Evolutionary conservation across 208 protist genomes (phyloP).

Genomic region (Leishmania amazonensis): DNA sequence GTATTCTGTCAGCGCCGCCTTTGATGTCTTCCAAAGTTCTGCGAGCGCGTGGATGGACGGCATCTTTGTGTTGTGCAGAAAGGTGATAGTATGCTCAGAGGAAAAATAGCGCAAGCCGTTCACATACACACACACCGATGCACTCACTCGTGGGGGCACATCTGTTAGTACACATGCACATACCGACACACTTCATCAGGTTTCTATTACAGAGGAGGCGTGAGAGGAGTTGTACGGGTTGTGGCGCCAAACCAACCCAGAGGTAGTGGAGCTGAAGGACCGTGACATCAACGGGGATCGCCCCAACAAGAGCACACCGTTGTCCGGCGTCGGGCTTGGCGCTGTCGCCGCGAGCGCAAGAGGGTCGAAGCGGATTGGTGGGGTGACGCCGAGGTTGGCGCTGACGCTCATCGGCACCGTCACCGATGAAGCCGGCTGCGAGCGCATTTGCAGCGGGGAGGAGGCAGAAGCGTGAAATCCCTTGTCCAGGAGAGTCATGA

Average conservation of each 20-base stretch:
- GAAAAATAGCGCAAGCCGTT: not conserved
- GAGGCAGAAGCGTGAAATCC: not conserved
- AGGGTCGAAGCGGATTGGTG: slow-evolving; percentile 44
- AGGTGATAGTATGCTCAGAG: not conserved
- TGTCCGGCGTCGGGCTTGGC: slow-evolving; percentile 28
- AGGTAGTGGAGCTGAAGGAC: slow-evolving; percentile 69
- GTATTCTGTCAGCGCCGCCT: not conserved
- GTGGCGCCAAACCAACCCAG: slow-evolving; percentile 76
- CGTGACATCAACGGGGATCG: slow-evolving; percentile 52
- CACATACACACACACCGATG: not conserved
- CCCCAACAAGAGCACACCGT: slow-evolving; percentile 24
- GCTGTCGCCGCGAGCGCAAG: slow-evolving; percentile 42
- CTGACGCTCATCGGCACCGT: slow-evolving; percentile 46
- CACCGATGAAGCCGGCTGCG: slow-evolving; percentile 23
- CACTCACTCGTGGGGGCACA: not conserved
- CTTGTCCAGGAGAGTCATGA: slow-evolving; percentile 13
- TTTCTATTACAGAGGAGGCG: slow-evolving; percentile 72
- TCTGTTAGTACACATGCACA: not conserved
- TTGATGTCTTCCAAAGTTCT: not conserved
- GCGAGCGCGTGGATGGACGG: not conserved
- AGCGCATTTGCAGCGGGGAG: slow-evolving; percentile 14
- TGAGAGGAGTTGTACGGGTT: slow-evolving; percentile 74
- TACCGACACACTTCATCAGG: slow-evolving; percentile 20
- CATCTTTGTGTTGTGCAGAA: not conserved
- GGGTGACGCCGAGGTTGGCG: slow-evolving; percentile 33